Conservation (phyloP, 192 early-diverging fungal species). For the Allomyces macrogynus region DNA sequence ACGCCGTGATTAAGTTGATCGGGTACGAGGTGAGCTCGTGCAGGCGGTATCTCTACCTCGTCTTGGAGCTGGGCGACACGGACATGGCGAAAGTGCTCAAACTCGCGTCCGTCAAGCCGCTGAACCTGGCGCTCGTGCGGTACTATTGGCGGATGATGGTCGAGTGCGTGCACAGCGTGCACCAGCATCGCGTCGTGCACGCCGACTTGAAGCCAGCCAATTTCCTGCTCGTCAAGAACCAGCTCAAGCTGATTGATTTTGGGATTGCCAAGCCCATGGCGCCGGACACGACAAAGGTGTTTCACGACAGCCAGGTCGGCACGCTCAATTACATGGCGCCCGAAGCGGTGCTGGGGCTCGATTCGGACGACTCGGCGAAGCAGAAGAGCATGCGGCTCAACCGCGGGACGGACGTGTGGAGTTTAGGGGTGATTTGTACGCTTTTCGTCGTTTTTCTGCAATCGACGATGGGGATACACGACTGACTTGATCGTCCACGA, state of each 20-base stretch:
- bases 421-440: not conserved
- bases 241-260: conserved; percentile 89
- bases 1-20: not conserved
- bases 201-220: conserved; percentile 91
- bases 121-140: not conserved
- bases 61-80: not conserved
- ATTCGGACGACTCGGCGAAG: not conserved
- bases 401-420: not conserved
- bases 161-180: conserved; percentile 66
- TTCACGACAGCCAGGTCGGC: conserved; percentile 66
- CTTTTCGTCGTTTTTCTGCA: not conserved
- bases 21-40: not conserved
- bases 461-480: conserved; percentile 1
- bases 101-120: not conserved
- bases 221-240: conserved; percentile 67
- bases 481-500: conserved; percentile 4
- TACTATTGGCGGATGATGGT: conserved; percentile 44
- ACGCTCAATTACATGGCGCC: conserved; percentile 95
- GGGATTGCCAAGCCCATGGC: conserved; percentile 88
- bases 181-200: conserved; percentile 75
- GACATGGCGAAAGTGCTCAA: not conserved
- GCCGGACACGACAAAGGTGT: conserved; percentile 86
- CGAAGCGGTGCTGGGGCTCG: conserved; percentile 39
- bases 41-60: not conserved
- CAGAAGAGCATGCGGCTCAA: not conserved